phyloP scores from a whole-genome alignment of 108 stramenopile genomes.

The Fragilaria radians region DNA sequence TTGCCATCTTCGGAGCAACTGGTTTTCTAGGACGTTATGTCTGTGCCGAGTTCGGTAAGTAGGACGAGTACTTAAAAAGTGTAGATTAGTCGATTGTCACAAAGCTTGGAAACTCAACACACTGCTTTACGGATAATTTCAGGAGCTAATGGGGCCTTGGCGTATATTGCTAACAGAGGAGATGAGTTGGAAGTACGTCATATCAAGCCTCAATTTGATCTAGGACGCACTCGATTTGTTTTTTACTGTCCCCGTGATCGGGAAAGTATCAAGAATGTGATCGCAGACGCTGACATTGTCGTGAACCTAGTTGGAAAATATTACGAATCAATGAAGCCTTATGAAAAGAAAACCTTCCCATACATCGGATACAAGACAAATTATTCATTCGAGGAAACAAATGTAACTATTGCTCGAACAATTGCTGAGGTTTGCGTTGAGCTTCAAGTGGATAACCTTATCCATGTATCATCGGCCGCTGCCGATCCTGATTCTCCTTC shows the following conservation, averaged over 20 bases:
- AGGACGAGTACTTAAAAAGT: no score
- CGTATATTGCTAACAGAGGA: conserved; percentile 87
- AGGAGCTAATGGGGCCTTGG: conserved; percentile 71
- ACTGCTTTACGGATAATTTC: no score
- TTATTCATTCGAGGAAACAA: conserved; percentile 79
- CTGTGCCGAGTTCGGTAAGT: conserved; percentile 65
- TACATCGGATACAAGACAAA: conserved; percentile 68
- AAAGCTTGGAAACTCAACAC: no score
- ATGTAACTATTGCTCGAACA: conserved; percentile 80
- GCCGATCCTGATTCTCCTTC: conserved; percentile 61
- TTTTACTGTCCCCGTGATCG: conserved; percentile 84
- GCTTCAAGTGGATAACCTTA: conserved; percentile 84
- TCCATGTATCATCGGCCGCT: conserved; percentile 88
- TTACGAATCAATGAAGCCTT: conserved; percentile 80
- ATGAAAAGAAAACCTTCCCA: conserved; percentile 68
- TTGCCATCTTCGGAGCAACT: conserved; percentile 88
- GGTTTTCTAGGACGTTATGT: conserved; percentile 93
- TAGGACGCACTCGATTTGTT: conserved; percentile 78
- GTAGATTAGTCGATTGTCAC: no score
- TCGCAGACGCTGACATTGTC: conserved; percentile 87
- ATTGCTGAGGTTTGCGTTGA: conserved; percentile 88
- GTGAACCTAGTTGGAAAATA: conserved; percentile 94
- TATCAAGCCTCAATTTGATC: conserved; percentile 87
- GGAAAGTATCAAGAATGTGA: conserved; percentile 82
- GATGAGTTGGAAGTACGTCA: conserved; percentile 90